Conservation (phyloP, 805 yeast species). For the Grigorovia yakushimaensis region DNA sequence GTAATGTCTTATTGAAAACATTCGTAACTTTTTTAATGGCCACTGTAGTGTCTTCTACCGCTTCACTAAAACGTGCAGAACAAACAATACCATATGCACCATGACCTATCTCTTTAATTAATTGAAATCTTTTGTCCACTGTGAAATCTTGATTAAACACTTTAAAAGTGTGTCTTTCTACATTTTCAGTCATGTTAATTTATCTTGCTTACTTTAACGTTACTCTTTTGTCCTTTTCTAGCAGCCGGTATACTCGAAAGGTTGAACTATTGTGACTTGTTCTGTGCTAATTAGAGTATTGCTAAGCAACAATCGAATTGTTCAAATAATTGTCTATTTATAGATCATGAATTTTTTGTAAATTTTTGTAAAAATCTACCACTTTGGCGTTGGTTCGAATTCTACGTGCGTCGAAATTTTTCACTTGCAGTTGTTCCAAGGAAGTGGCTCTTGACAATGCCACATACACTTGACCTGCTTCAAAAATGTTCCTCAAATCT, state of each 20-base stretch:
- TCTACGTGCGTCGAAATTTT: conserved; percentile 49
- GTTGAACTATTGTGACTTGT: no score
- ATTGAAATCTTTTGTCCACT: conserved; percentile 78
- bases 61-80: conserved; percentile 73
- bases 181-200: conserved; percentile 19
- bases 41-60: conserved; percentile 58
- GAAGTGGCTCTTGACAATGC: conserved; percentile 73
- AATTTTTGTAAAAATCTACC: conserved; percentile 44
- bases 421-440: conserved; percentile 53
- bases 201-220: not conserved
- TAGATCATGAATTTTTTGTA: conserved; percentile 13
- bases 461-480: conserved; percentile 77
- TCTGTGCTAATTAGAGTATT: no score
- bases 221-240: no score
- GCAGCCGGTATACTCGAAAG: no score
- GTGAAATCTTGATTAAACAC: conserved; percentile 87
- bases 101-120: conserved; percentile 90
- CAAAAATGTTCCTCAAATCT: conserved; percentile 57
- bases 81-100: conserved; percentile 98
- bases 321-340: not conserved
- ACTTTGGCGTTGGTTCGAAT: conserved; percentile 56
- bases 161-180: conserved; percentile 42
- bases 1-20: conserved; percentile 80
- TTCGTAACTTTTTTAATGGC: conserved; percentile 96
- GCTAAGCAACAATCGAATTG: not conserved